These are phyloP conservation scores for Thielaviopsis populi DNA, from an alignment of 2,329 filamentous ascomycete species.

Conservation along the genomic window DNA sequence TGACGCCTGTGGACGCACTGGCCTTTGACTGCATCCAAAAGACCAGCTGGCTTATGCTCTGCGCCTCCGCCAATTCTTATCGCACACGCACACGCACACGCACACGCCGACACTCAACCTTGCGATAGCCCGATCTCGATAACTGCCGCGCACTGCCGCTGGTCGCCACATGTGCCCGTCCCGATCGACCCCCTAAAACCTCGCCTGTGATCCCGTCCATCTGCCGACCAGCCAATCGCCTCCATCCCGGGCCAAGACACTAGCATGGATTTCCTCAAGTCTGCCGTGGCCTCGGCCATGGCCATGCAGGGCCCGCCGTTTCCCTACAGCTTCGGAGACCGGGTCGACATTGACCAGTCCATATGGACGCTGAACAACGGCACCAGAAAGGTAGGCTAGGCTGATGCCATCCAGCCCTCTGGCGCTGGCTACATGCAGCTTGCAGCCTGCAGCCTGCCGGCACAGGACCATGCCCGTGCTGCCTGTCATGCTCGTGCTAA, in stretches of 20 bases:
- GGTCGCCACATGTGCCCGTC: background rate
- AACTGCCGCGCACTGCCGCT: too few relatives aligned
- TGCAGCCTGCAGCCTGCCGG: too few relatives aligned
- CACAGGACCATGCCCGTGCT: background rate
- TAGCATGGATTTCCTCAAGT: constrained; percentile 92
- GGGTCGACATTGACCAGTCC: constrained; percentile 80
- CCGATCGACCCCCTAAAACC: background rate
- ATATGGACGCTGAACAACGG: constrained; percentile 96
- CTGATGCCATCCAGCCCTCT: background rate
- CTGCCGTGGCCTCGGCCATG: constrained; percentile 90
- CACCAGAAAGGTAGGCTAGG: constrained; percentile 57
- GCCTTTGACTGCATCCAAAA: background rate
- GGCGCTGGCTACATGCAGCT: background rate
- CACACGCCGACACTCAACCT: too few relatives aligned
- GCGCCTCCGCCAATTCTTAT: background rate
- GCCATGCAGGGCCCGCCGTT: constrained; percentile 76
- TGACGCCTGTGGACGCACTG: background rate
- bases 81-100: background rate
- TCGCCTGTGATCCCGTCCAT: background rate
- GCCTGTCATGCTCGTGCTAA: too few relatives aligned
- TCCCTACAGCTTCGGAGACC: constrained; percentile 83
- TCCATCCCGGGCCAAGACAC: constrained; percentile 5
- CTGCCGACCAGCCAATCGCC: constrained; percentile 2
- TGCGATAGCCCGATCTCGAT: background rate
- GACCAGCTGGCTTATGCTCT: background rate